These are phyloP conservation scores for Phytophthora macrochlamydospora DNA, from an alignment of 352 stramenopile species.

Conservation along the genomic window DNA sequence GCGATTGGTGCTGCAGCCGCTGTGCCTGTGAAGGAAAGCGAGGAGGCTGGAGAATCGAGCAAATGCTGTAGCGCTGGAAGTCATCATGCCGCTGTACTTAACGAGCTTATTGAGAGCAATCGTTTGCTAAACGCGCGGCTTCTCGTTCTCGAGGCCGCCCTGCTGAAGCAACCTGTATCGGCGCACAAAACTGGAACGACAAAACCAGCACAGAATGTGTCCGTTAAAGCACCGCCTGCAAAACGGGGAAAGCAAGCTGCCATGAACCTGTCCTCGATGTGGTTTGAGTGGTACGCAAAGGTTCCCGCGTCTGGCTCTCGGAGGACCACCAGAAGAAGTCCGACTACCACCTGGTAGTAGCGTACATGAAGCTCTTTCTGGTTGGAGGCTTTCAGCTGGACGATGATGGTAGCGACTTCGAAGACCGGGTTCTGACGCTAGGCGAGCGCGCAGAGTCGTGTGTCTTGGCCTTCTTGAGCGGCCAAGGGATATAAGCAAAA, in stretches of 20 bases:
- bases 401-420: neutral
- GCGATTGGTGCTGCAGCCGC: neutral
- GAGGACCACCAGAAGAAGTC: slow-evolving; percentile 14
- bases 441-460: neutral
- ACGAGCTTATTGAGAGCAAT: slow-evolving; percentile 11
- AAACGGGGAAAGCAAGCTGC: slow-evolving; percentile 1
- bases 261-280: slow-evolving; percentile 4
- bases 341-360: slow-evolving; percentile 7
- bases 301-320: slow-evolving; percentile 1
- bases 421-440: neutral
- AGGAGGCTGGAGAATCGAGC: neutral
- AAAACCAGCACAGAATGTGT: neutral
- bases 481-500: neutral
- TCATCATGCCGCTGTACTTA: neutral
- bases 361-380: slow-evolving; percentile 24
- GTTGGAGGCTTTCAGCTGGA: slow-evolving; percentile 9
- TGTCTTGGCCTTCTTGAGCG: slow-evolving; percentile 2
- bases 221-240: slow-evolving; percentile 1
- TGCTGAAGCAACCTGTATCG: neutral
- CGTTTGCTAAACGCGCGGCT: neutral
- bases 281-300: slow-evolving; percentile 13
- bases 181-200: neutral
- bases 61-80: neutral
- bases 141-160: slow-evolving; percentile 6
- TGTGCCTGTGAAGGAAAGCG: neutral